Evolutionary conservation across 176 grass and related monocot species (phyloP).

Genomic region (Oryza officinalis): DNA sequence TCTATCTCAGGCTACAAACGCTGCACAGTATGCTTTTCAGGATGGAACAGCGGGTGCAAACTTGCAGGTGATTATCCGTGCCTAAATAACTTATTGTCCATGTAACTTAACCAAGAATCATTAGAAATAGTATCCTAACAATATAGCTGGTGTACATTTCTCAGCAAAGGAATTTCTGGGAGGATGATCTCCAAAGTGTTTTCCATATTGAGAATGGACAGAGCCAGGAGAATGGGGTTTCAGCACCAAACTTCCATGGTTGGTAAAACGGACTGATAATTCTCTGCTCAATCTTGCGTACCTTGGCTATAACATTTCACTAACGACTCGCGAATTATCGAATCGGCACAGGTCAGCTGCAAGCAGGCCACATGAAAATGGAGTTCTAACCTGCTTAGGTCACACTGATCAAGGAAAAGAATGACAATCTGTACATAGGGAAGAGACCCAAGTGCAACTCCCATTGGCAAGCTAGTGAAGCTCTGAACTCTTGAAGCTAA

Average conservation of each 20-base stretch:
- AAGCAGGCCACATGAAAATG: conserved; percentile 51
- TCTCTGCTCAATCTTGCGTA: neutral
- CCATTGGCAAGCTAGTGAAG: conserved; percentile 32
- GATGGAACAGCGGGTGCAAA: conserved; percentile 51
- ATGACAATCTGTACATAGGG: conserved; percentile 44
- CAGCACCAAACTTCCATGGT: conserved; percentile 65
- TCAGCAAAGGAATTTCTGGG: conserved; percentile 87
- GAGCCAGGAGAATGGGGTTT: conserved; percentile 42
- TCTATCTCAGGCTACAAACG: conserved; percentile 42
- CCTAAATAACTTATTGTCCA: neutral
- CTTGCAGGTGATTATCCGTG: conserved; percentile 73
- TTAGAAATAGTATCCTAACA: conserved; percentile 11
- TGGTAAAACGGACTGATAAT: neutral
- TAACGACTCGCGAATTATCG: neutral
- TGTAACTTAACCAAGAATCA: neutral
- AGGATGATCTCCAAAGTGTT: conserved; percentile 71
- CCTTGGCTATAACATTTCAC: neutral
- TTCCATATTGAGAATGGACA: conserved; percentile 65
- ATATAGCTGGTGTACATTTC: neutral
- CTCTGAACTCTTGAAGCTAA: conserved; percentile 47
- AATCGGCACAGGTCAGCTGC: conserved; percentile 28
- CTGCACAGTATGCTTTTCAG: conserved; percentile 41
- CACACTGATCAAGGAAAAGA: neutral
- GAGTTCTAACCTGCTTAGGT: conserved; percentile 37
- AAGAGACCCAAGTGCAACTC: neutral